Evolutionary conservation across 495 filamentous ascomycete genomes (phyloP).

Genomic region (Annulohypoxylon maeteangense): DNA sequence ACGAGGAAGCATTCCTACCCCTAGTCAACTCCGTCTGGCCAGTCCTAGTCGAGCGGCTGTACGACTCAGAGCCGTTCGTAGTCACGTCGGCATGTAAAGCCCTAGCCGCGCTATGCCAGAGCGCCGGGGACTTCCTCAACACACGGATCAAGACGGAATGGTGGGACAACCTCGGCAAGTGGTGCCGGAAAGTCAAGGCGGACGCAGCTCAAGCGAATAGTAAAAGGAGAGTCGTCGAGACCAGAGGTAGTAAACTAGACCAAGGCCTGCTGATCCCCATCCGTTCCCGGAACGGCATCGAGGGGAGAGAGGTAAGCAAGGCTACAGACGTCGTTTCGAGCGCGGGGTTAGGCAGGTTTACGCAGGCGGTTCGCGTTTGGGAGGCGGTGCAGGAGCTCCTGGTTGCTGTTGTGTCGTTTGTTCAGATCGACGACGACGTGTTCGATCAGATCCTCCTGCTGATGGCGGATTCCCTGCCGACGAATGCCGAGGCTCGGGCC

Average conservation of each 20-base stretch:
- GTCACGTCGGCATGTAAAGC: slow-evolving; percentile 72
- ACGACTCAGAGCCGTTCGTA: slow-evolving; percentile 81
- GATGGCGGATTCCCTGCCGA: slow-evolving; percentile 62
- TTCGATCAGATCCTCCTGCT: slow-evolving; percentile 75
- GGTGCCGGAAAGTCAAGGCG: slow-evolving; percentile 48
- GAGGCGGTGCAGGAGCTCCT: slow-evolving; percentile 67
- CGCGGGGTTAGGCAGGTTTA: slow-evolving; percentile 59
- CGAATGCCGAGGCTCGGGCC: slow-evolving; percentile 58
- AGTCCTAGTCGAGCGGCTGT: slow-evolving; percentile 73
- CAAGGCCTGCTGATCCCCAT: slow-evolving; percentile 47
- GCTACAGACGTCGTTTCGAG: slow-evolving; percentile 15
- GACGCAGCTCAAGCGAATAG: slow-evolving; percentile 50
- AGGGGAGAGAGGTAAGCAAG: slow-evolving; percentile 22
- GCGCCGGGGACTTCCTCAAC: slow-evolving; percentile 84
- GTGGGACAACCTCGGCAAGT: slow-evolving; percentile 61
- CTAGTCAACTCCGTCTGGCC: slow-evolving; percentile 92
- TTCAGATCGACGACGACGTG: slow-evolving; percentile 68
- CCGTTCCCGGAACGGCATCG: slow-evolving; percentile 24
- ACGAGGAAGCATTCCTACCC: slow-evolving; percentile 86
- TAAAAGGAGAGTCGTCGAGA: slow-evolving; percentile 49
- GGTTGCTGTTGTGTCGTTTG: slow-evolving; percentile 62
- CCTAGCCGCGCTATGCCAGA: slow-evolving; percentile 67
- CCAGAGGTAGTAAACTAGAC: slow-evolving; percentile 30
- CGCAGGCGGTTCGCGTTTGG: slow-evolving; percentile 67
- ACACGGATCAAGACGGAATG: slow-evolving; percentile 77